A percentile compares a stretch with the other conserved stretches of the same genome.
Conservation (phyloP, 1,284 basidiomycete genomes). For the Dichomitus squalens region DNA sequence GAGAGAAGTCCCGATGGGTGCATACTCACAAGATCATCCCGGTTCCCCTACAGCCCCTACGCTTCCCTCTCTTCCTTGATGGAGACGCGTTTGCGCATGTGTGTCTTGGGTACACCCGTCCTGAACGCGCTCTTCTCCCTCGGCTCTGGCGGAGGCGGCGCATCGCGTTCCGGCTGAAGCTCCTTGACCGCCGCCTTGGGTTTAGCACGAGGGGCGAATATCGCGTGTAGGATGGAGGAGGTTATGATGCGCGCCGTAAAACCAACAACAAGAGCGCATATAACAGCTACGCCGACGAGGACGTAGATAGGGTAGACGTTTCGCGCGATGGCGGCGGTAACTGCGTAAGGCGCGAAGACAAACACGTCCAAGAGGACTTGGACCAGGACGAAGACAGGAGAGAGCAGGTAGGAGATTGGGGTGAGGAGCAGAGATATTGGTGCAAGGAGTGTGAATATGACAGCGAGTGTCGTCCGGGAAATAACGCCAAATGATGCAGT, state of each 20-base stretch:
- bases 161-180: background rate
- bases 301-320: slow-evolving; percentile 64
- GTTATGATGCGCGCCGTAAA: slow-evolving; percentile 40
- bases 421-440: slow-evolving; percentile 37
- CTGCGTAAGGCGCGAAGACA: slow-evolving; percentile 48
- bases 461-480: slow-evolving; percentile 8
- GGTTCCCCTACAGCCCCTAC: background rate
- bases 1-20: background rate
- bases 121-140: slow-evolving; percentile 6
- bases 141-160: background rate
- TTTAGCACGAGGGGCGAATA: slow-evolving; percentile 12
- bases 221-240: background rate
- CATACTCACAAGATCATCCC: background rate
- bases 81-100: slow-evolving; percentile 23
- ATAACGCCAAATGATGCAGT: slow-evolving; percentile 15
- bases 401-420: slow-evolving; percentile 48
- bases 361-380: slow-evolving; percentile 46
- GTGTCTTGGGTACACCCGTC: slow-evolving; percentile 2
- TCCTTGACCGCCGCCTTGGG: background rate
- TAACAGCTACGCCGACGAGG: slow-evolving; percentile 58
- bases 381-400: slow-evolving; percentile 48
- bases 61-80: slow-evolving; percentile 24
- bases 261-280: slow-evolving; percentile 54
- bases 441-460: slow-evolving; percentile 23
- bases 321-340: slow-evolving; percentile 42